phyloP scores from a whole-genome alignment of 208 protist species.

The Tritrichomonas foetus region DNA sequence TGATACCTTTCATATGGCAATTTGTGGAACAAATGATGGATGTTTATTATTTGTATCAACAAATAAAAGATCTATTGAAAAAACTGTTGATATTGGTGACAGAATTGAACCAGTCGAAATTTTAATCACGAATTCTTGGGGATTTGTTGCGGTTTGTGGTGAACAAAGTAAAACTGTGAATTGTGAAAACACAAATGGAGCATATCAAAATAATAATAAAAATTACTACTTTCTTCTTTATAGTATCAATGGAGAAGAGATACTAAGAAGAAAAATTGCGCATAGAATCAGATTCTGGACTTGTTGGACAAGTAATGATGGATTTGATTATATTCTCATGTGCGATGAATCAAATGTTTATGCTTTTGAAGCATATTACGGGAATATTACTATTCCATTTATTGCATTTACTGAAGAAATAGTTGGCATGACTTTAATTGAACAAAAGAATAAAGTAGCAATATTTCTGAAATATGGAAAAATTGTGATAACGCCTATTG shows the following conservation, averaged over 20 bases:
- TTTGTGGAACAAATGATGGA: constrained; percentile 29
- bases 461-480: too few relatives aligned
- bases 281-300: not conserved
- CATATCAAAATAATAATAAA: not conserved
- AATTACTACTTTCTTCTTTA: not conserved
- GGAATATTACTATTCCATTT: not conserved
- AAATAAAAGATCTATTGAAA: not conserved
- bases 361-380: not conserved
- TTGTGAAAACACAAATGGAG: too few relatives aligned
- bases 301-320: not conserved
- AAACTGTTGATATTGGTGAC: not conserved
- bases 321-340: not conserved
- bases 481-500: too few relatives aligned
- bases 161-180: not conserved
- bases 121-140: not conserved
- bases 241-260: not conserved
- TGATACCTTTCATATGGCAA: not conserved
- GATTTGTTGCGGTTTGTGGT: not conserved
- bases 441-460: too few relatives aligned
- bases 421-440: too few relatives aligned
- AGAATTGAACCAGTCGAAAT: not conserved
- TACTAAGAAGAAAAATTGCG: not conserved
- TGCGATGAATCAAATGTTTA: not conserved
- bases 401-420: too few relatives aligned
- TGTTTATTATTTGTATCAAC: not conserved